A percentile compares a stretch with the other conserved stretches of the same genome.
These are phyloP conservation scores for Coprinellus aureogranulatus DNA, from an alignment of 768 basidiomycete genomes.

Conservation along the genomic window DNA sequence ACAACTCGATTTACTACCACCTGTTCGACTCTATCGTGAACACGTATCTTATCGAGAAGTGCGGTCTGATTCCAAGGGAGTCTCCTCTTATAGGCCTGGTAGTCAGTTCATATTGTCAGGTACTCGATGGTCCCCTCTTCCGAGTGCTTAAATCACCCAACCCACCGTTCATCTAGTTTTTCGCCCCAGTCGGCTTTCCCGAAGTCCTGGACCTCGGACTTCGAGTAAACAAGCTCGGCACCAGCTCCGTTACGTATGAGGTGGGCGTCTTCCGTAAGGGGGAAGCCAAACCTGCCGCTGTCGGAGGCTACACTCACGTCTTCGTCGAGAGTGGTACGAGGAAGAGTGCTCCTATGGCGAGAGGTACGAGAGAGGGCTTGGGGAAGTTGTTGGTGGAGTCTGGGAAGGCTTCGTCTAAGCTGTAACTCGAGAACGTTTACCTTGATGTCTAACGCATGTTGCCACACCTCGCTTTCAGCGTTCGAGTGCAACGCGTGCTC, in stretches of 20 bases:
- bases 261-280: conserved; percentile 69
- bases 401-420: conserved; percentile 12
- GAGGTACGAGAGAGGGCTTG: conserved; percentile 45
- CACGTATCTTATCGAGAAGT: conserved; percentile 68
- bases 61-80: conserved; percentile 50
- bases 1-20: conserved; percentile 80
- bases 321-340: conserved; percentile 66
- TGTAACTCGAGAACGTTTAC: conserved; percentile 8
- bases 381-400: conserved; percentile 27
- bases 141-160: neutral
- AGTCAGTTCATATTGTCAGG: conserved; percentile 73
- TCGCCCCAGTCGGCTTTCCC: conserved; percentile 71
- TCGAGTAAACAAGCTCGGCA: conserved; percentile 64
- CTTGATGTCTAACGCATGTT: neutral
- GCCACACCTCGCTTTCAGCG: neutral
- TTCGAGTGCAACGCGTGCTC: neutral
- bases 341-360: conserved; percentile 51
- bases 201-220: conserved; percentile 68
- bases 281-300: conserved; percentile 37
- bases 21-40: conserved; percentile 82
- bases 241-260: conserved; percentile 76
- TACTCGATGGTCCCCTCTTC: conserved; percentile 13
- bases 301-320: conserved; percentile 77
- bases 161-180: conserved; percentile 45
- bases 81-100: conserved; percentile 70